Evolutionary conservation across 768 basidiomycete species (phyloP), one percentile per base, ranked within the genome.

Genomic region (Tremella fuciformis): DNA sequence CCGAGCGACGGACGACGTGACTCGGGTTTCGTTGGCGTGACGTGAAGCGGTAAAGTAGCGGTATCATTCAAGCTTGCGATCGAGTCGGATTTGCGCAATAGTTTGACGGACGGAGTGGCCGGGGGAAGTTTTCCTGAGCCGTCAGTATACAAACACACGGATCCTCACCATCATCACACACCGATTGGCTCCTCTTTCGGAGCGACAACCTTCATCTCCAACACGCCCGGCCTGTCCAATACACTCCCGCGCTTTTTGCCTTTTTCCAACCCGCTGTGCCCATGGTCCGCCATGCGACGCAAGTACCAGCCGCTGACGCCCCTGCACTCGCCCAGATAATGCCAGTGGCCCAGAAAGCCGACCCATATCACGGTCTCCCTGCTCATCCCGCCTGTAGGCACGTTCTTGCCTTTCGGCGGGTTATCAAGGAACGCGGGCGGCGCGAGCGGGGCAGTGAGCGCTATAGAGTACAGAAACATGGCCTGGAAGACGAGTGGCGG

Each of bases 381-480:
- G 29, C 29, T 34, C 29, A 34, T 24, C 48, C 56, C 53, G 25
- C 68, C 71, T 16, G 50, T 53, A 25, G 55, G 34, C 2, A 48
- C 18, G 44, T 61, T 1, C 60, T 64, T 18, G 58, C 62, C 29
- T 34, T 55, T 55, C 18, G 50, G 19, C 8, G 60, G 67, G 50
- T 69, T 66, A 7, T 64, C 62, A 22, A 70, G 53, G 38, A 56
- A 69, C 2, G 57, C 55, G 8, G 71, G 69, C 4, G 71, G 63
- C 16, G 58, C 51, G n/a, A 65, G 44, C 22, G 69, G 69, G 18
- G 71, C 55, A 8, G 71, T 72, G n/a, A 73, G 60, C 41, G 91
- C 93, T 73, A 96, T 81, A 48, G 91, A 90, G 75, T 91, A 89
- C 63, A 98, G 80, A 44, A 85, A 88, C 74, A 92, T 89, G 67